Evolutionary conservation across 345 rosid genomes (phyloP).

Genomic region (Punica granatum): DNA sequence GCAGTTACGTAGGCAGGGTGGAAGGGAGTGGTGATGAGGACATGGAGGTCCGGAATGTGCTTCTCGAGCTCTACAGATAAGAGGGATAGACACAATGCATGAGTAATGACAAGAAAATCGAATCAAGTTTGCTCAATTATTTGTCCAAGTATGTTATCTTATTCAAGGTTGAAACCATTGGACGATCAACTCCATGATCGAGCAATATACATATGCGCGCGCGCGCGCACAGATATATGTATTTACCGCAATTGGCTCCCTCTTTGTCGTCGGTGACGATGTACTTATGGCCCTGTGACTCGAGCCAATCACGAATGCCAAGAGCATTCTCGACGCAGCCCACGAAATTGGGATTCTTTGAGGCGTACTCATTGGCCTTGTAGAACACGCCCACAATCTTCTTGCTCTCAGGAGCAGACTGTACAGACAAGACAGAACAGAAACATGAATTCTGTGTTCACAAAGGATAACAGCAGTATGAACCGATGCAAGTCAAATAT

Average conservation of each 20-base stretch:
- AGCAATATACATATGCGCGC: neutral
- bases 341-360: slow-evolving; percentile 66
- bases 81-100: neutral
- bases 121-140: too few relatives aligned
- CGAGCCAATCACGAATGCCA: slow-evolving; percentile 75
- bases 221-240: neutral
- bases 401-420: slow-evolving; percentile 73
- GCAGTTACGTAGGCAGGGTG: slow-evolving; percentile 91
- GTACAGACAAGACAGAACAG: slow-evolving; percentile 3
- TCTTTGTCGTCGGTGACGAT: slow-evolving; percentile 92
- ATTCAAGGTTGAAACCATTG: neutral
- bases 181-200: neutral
- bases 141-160: too few relatives aligned
- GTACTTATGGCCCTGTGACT: slow-evolving; percentile 81
- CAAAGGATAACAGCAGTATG: neutral
- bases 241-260: slow-evolving; percentile 63
- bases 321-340: slow-evolving; percentile 72
- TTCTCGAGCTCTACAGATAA: slow-evolving; percentile 34
- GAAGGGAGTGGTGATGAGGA: slow-evolving; percentile 82
- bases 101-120: neutral
- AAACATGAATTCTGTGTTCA: neutral
- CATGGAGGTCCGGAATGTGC: slow-evolving; percentile 81
- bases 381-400: slow-evolving; percentile 97
- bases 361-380: slow-evolving; percentile 77
- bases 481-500: neutral